Base-by-base conservation (phyloP, 108 stramenopile genomes). In the Cyclotella atomus region DNA sequence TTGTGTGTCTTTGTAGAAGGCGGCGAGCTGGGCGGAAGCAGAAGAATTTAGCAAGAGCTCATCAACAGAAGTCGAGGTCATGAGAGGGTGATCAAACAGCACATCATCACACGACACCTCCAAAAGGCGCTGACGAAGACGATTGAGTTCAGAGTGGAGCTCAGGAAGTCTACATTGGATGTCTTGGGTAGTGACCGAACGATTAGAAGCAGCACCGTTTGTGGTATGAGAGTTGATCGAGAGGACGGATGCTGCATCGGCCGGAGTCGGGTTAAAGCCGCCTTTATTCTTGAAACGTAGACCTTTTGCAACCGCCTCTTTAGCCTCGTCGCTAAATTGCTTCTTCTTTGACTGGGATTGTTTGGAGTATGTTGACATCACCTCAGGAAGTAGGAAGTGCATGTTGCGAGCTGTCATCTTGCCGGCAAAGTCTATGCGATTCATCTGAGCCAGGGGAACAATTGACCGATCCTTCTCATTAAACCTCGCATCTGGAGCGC, bases 1-100 rank as follows among this genome's bases (percentile, higher is more conserved):
- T 49, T 49, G 47, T n/a, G 47, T 49, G n/a, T 49, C 9, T 19
- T 49, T 49, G 47, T 49, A n/a, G n/a, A n/a, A n/a, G 47, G n/a
- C 47, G n/a, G 4, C n/a, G 4, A 49, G 47, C n/a, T 10, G 9
- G 4, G 47, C 9, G n/a, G 16, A n/a, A 12, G 9, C 16, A 4
- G 47, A 49, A 4, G 47, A 49, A 17, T 49, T 9, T 19, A n/a
- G 4, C n/a, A 17, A 49, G 10, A 49, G n/a, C 17, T 49, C 47
- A 49, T 49, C 47, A 49, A 49, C 38, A 9, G 38, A 9, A 41
- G 38, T 9, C 7, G 38, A 7, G 12, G 38, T 12, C 38, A 41
- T 41, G 12, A 41, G 38, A 9, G 38, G 38, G 12, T 41, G 38
- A 41, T 41, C 38, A 41, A 41, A 41, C 12, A 41, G 12, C 9